Evolutionary conservation across 768 basidiomycete genomes (phyloP).

Genomic region (Collybia nuda): DNA sequence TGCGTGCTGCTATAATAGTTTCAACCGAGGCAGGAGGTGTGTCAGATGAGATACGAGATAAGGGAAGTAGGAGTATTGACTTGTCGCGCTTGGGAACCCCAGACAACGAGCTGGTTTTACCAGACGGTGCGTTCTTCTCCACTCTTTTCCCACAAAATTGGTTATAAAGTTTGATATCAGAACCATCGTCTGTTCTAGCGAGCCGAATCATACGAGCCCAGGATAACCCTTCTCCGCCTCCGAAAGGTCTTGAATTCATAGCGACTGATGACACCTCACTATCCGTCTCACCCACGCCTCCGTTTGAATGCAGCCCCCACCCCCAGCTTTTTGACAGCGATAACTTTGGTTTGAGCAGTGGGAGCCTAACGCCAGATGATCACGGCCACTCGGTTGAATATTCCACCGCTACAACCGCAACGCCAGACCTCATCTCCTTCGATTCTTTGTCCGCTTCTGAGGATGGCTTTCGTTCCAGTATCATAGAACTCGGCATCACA

Average conservation of each 20-base stretch:
- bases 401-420: no score
- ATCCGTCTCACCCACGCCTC: no score
- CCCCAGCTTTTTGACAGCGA: no score
- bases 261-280: no score
- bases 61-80: constrained; percentile 24
- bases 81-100: constrained; percentile 46
- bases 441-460: constrained; percentile 37
- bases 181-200: constrained; percentile 69
- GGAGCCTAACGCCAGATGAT: no score
- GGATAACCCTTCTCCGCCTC: constrained; percentile 73
- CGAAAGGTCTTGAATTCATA: constrained; percentile 12
- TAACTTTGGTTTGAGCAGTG: no score
- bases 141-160: constrained; percentile 3
- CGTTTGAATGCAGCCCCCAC: no score
- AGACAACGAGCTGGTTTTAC: constrained; percentile 38
- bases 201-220: constrained; percentile 65
- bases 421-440: constrained; percentile 34
- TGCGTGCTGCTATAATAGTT: background rate
- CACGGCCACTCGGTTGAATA: no score
- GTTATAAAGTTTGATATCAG: constrained; percentile 24
- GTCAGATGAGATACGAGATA: constrained; percentile 13
- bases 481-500: constrained; percentile 12
- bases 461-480: constrained; percentile 14
- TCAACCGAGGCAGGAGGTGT: background rate
- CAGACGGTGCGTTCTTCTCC: constrained; percentile 42